Conservation (phyloP, 257 asterid genomes). For the Prunella vulgaris region DNA sequence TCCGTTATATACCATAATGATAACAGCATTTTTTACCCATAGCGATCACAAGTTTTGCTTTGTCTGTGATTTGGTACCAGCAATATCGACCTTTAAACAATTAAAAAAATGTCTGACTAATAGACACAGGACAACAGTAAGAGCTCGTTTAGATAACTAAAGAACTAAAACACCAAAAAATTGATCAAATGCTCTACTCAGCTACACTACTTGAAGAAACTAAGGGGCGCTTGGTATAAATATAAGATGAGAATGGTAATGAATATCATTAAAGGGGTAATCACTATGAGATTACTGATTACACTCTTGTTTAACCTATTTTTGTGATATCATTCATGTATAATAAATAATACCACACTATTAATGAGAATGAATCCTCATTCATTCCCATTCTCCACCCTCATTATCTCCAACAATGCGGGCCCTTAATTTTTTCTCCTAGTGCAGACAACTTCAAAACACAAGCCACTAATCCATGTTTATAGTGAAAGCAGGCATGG, state of each 20-base stretch:
- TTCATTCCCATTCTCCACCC: too few relatives aligned
- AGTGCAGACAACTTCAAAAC: neutral
- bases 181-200: neutral
- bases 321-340: too few relatives aligned
- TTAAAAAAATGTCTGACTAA: neutral
- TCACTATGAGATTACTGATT: too few relatives aligned
- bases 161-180: neutral
- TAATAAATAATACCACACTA: too few relatives aligned
- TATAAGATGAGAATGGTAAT: too few relatives aligned
- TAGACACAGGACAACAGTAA: neutral
- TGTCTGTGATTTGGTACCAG: neutral
- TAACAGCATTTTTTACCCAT: neutral
- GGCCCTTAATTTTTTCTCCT: too few relatives aligned
- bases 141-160: neutral
- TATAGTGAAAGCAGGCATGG: neutral
- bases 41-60: neutral
- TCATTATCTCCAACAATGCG: too few relatives aligned
- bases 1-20: neutral
- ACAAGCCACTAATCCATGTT: neutral
- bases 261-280: too few relatives aligned
- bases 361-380: too few relatives aligned
- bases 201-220: neutral
- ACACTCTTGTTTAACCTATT: too few relatives aligned
- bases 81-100: constrained; percentile 1
- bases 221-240: too few relatives aligned